Conservation (phyloP, 148 eudicot species). For the Amaranthus hypochondriacus region DNA sequence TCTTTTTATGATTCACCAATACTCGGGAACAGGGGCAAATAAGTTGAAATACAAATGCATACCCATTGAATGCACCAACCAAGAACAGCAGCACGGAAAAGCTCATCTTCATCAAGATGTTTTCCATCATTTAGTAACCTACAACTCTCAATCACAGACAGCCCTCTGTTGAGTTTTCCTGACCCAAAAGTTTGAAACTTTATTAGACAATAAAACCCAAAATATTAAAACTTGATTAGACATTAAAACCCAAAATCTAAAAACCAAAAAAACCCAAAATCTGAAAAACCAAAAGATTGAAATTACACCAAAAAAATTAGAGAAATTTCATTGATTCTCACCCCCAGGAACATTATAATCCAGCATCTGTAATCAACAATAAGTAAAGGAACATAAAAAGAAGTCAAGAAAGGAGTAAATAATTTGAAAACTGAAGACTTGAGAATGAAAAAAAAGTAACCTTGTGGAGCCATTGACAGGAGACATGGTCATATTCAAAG, state of each 20-base stretch:
- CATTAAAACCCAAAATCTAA: neutral
- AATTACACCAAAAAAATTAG: neutral
- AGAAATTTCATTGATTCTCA: neutral
- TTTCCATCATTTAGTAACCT: slow-evolving; percentile 36
- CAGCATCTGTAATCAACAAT: slow-evolving; percentile 25
- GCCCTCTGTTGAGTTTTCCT: slow-evolving; percentile 54
- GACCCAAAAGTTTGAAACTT: slow-evolving; percentile 3
- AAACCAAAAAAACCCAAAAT: neutral
- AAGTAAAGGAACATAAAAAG: neutral
- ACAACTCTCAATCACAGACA: slow-evolving; percentile 47
- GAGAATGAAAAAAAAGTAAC: slow-evolving; percentile 11
- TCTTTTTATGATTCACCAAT: no score
- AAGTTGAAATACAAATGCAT: neutral
- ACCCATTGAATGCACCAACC: slow-evolving; percentile 63
- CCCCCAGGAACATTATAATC: slow-evolving; percentile 44
- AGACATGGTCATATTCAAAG: slow-evolving; percentile 36
- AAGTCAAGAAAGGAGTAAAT: neutral
- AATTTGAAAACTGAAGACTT: neutral
- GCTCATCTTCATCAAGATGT: slow-evolving; percentile 29
- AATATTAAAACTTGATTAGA: no score
- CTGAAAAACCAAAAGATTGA: neutral
- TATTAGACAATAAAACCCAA: no score
- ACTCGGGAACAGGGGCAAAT: neutral
- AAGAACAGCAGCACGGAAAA: slow-evolving; percentile 39
- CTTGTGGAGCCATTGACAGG: slow-evolving; percentile 45